These are phyloP conservation scores for Rhodosporidiobolus sp. DNA, from an alignment of 768 basidiomycete genomes.

Conservation along the genomic window DNA sequence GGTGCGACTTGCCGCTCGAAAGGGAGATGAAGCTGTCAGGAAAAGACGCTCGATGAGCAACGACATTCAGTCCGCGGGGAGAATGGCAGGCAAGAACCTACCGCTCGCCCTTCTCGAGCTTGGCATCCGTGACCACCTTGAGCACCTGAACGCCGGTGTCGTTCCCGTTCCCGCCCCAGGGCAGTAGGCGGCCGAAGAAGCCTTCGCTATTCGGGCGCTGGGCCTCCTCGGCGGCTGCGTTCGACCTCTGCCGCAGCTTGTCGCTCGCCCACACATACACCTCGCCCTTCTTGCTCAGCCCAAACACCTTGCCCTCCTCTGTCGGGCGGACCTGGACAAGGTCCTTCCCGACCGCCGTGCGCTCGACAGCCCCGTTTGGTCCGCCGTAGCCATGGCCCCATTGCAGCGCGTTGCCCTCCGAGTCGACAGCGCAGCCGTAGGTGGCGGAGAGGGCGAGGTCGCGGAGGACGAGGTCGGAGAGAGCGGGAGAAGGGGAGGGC, in stretches of 20 bases:
- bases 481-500: conserved; percentile 18
- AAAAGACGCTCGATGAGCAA: background rate
- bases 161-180: conserved; percentile 60
- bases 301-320: conserved; percentile 58
- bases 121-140: conserved; percentile 61
- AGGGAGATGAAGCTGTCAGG: conserved; percentile 68
- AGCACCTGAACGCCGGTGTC: conserved; percentile 52
- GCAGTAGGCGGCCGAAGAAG: conserved; percentile 12
- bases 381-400: conserved; percentile 68
- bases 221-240: conserved; percentile 47
- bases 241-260: conserved; percentile 55
- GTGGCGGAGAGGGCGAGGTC: conserved; percentile 66
- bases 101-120: conserved; percentile 66
- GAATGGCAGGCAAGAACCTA: conserved; percentile 46
- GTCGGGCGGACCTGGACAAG: conserved; percentile 35
- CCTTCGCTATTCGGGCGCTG: conserved; percentile 40
- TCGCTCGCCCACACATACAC: conserved; percentile 65
- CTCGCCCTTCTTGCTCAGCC: conserved; percentile 70
- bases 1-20: conserved; percentile 63
- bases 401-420: conserved; percentile 74
- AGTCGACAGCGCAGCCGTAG: conserved; percentile 61
- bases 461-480: conserved; percentile 67
- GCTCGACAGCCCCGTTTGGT: conserved; percentile 46
- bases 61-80: background rate
- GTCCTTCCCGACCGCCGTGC: conserved; percentile 33